A percentile compares a stretch with the other conserved stretches of the same genome.
These are phyloP conservation scores for Teratosphaeria pseudoeucalypti DNA, from an alignment of 2,329 filamentous ascomycete species.

Conservation along the genomic window DNA sequence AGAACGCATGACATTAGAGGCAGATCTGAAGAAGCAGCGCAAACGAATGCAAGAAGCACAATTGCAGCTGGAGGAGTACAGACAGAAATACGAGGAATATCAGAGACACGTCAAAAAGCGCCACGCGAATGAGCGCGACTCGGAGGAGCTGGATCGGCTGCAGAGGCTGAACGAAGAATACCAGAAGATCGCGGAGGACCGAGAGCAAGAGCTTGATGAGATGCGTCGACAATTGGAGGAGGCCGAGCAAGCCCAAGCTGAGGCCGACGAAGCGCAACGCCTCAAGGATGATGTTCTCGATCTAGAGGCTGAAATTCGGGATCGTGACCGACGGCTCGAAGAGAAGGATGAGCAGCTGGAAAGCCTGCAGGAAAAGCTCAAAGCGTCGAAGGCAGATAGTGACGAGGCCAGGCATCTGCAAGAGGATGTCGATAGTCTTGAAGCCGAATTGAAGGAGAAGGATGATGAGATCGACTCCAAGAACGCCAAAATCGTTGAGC, in stretches of 20 bases:
- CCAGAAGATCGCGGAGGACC: constrained; percentile 27
- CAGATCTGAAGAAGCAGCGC: constrained; percentile 74
- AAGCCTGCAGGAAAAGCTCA: constrained; percentile 27
- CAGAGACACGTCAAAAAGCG: constrained; percentile 71
- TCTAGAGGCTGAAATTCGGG: constrained; percentile 44
- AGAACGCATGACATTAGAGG: constrained; percentile 78
- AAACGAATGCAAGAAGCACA: constrained; percentile 77
- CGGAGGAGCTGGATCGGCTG: constrained; percentile 47
- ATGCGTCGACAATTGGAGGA: constrained; percentile 32
- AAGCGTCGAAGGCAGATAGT: constrained; percentile 21
- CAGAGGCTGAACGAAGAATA: constrained; percentile 35
- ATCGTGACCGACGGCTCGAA: constrained; percentile 27
- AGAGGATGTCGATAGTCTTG: constrained; percentile 40
- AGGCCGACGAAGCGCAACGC: constrained; percentile 22
- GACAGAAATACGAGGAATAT: constrained; percentile 69
- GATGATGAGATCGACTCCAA: constrained; percentile 32
- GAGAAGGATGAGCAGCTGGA: constrained; percentile 43
- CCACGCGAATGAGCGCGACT: constrained; percentile 57
- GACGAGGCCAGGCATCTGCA: constrained; percentile 50
- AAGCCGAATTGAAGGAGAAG: constrained; percentile 41
- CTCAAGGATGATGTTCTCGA: constrained; percentile 41
- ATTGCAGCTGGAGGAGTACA: constrained; percentile 74
- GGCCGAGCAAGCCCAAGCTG: constrained; percentile 26
- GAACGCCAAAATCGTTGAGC: constrained; percentile 21
- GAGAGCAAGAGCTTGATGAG: constrained; percentile 34